Conservation (phyloP, 2,329 filamentous ascomycete genomes). For the Diplocarpon mali region DNA sequence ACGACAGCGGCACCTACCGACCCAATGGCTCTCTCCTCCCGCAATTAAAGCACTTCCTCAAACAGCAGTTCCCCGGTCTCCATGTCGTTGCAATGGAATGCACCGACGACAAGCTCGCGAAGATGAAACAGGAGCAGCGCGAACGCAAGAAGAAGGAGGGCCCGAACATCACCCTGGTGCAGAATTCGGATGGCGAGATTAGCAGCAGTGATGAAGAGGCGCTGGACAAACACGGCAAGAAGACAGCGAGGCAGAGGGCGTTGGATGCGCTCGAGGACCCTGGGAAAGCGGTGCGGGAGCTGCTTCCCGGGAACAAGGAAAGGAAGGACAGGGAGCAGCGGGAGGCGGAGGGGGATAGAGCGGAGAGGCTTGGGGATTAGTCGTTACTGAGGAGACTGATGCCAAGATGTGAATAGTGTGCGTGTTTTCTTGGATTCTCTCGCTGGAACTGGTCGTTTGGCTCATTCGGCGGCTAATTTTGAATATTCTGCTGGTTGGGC, state of each 20-base stretch:
- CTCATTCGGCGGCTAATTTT: too few species aligned
- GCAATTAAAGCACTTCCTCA: slow-evolving; percentile 57
- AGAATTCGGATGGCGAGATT: slow-evolving; percentile 35
- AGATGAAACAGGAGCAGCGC: slow-evolving; percentile 67
- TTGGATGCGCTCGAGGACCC: slow-evolving; percentile 33
- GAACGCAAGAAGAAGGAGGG: slow-evolving; percentile 60
- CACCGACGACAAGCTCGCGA: slow-evolving; percentile 60
- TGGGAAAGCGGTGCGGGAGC: slow-evolving; percentile 14
- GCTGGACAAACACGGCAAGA: slow-evolving; percentile 25
- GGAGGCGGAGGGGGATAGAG: slow-evolving; percentile 14
- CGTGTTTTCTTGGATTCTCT: too few species aligned
- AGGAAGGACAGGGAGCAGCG: slow-evolving; percentile 13
- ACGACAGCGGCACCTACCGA: slow-evolving; percentile 87
- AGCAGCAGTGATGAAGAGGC: slow-evolving; percentile 29
- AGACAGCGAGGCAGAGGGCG: slow-evolving; percentile 37
- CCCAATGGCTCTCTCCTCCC: slow-evolving; percentile 71
- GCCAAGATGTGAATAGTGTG: too few species aligned
- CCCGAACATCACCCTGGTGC: slow-evolving; percentile 39
- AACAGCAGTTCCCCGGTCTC: slow-evolving; percentile 65
- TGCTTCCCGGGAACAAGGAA: slow-evolving; percentile 18
- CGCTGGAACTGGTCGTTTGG: too few species aligned
- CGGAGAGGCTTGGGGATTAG: not conserved
- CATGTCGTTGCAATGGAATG: slow-evolving; percentile 66
- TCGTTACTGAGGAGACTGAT: too few species aligned
- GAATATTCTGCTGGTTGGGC: too few species aligned